Conservation (phyloP, 2,329 filamentous ascomycete species). For the Thelonectria discophora region DNA sequence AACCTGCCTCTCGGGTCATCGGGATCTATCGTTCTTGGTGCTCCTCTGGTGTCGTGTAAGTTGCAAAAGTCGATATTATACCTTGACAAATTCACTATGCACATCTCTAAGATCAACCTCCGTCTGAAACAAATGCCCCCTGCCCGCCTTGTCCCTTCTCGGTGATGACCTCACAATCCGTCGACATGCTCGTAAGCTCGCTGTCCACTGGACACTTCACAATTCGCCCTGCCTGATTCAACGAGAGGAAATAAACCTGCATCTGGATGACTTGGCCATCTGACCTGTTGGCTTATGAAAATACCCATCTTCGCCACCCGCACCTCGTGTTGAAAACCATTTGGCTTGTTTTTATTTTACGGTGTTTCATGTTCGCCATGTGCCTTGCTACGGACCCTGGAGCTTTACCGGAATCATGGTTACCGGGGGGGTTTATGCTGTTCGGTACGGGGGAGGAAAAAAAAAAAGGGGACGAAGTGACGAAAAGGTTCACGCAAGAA, state of each 20-base stretch:
- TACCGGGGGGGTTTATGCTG: background rate
- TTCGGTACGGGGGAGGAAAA: background rate
- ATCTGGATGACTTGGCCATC: background rate
- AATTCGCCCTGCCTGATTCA: background rate
- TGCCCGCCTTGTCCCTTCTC: background rate
- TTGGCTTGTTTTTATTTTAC: background rate
- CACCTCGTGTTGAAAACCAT: background rate
- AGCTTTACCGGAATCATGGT: background rate
- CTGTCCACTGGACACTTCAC: background rate
- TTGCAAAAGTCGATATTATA: too few relatives aligned
- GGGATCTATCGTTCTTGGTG: slow-evolving; percentile 3
- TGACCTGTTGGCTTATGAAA: slow-evolving; percentile 4
- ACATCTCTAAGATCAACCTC: too few relatives aligned
- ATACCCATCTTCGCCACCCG: background rate
- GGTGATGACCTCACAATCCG: slow-evolving; percentile 15
- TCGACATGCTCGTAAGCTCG: background rate
- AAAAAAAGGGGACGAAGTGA: background rate
- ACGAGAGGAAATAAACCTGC: too few relatives aligned
- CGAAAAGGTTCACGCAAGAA: background rate
- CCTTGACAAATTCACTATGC: too few relatives aligned
- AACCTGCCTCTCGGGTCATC: background rate
- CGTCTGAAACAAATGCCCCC: background rate
- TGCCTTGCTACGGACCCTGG: background rate
- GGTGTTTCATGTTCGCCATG: slow-evolving; percentile 10
- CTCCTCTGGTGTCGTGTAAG: too few relatives aligned